Percentiles rank a stretch among this genome's conserved stretches.
Evolutionary conservation across 1,139 yeast species (phyloP).

Genomic region (Blastobotrys apis): DNA sequence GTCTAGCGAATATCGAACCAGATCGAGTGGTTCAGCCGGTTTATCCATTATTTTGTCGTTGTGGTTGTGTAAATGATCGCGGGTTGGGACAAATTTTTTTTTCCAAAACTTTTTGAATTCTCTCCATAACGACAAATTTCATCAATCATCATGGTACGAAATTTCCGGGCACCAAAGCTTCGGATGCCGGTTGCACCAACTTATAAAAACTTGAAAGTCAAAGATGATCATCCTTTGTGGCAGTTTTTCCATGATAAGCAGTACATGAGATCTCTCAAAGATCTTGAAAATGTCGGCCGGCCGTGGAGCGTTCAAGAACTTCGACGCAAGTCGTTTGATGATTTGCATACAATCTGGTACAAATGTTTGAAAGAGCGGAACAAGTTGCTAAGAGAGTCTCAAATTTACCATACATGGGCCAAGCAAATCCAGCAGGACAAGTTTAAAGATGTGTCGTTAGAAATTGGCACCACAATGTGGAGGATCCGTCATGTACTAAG

Average conservation of each 20-base stretch:
- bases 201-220: constrained; percentile 60
- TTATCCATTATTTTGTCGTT: not conserved
- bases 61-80: constrained; percentile 1
- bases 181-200: constrained; percentile 88
- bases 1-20: constrained; percentile 80
- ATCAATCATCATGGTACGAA: constrained; percentile 7
- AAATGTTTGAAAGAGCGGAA: constrained; percentile 80
- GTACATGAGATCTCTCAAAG: constrained; percentile 56
- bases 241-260: constrained; percentile 68
- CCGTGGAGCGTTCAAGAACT: constrained; percentile 87
- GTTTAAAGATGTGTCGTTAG: constrained; percentile 41
- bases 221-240: constrained; percentile 90
- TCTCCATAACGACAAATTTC: not conserved
- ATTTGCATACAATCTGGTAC: constrained; percentile 89
- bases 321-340: constrained; percentile 87
- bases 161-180: constrained; percentile 38
- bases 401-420: constrained; percentile 41
- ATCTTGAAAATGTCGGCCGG: constrained; percentile 59
- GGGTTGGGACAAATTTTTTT: not conserved
- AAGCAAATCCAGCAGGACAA: constrained; percentile 28
- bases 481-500: constrained; percentile 80
- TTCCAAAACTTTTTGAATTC: constrained; percentile 3
- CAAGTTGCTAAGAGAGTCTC: constrained; percentile 68
- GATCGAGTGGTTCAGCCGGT: constrained; percentile 66
- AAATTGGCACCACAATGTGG: constrained; percentile 58